A percentile compares a stretch with the other conserved stretches of the same genome.
These are phyloP conservation scores for Candida fluviatilis DNA, from an alignment of 805 yeast species.

Conservation along the genomic window DNA sequence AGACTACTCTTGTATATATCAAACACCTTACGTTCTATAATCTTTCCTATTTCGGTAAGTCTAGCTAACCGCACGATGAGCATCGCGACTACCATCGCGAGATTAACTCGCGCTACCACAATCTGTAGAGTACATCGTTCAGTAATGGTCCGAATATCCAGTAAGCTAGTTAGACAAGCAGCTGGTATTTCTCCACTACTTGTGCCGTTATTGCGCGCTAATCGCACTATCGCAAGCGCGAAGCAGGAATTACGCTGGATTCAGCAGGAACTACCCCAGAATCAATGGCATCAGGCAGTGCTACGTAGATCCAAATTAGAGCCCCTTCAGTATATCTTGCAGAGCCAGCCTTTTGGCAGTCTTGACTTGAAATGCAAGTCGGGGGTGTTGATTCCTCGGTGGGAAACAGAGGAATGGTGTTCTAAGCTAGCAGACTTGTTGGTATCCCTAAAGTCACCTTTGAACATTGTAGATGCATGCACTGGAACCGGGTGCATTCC, in stretches of 20 bases:
- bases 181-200: conserved; percentile 19
- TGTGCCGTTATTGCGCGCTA: conserved; percentile 31
- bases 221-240: conserved; percentile 37
- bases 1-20: not conserved
- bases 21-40: not conserved
- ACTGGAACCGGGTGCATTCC: conserved; percentile 90
- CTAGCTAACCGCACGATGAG: too few relatives aligned
- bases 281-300: conserved; percentile 51
- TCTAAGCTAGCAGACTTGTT: conserved; percentile 29
- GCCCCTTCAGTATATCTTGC: conserved; percentile 84
- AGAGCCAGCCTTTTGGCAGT: conserved; percentile 81
- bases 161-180: conserved; percentile 25
- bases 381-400: conserved; percentile 81
- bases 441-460: not conserved
- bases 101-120: too few relatives aligned
- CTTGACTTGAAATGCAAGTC: conserved; percentile 55
- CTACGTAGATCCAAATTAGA: conserved; percentile 44
- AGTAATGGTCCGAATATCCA: conserved; percentile 35
- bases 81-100: too few relatives aligned
- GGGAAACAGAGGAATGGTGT: conserved; percentile 96
- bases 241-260: conserved; percentile 64
- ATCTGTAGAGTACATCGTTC: not conserved
- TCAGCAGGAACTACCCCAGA: conserved; percentile 46
- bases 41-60: too few relatives aligned
- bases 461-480: conserved; percentile 61